Evolutionary conservation across 495 filamentous ascomycete genomes (phyloP).

Genomic region (Neurospora sp.): DNA sequence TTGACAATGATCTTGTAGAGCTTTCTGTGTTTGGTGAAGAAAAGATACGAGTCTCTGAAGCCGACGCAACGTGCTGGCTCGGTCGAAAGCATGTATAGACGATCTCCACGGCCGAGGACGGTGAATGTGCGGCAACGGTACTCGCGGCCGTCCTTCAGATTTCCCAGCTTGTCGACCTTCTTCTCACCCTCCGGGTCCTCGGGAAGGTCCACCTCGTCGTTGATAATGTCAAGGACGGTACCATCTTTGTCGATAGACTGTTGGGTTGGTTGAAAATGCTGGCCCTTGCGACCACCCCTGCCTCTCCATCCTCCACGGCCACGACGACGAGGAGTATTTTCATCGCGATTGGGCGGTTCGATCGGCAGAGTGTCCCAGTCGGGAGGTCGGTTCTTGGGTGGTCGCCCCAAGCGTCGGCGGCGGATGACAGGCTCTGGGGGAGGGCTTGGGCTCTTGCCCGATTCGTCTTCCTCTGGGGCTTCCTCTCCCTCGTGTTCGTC

Average conservation of each 20-base stretch:
- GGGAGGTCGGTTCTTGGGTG: constrained; percentile 70
- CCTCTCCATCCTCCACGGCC: constrained; percentile 60
- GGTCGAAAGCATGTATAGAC: constrained; percentile 95
- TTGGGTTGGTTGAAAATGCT: constrained; percentile 56
- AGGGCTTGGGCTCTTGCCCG: constrained; percentile 38
- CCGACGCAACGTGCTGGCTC: constrained; percentile 94
- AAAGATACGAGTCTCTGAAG: constrained; percentile 93
- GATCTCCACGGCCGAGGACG: constrained; percentile 68
- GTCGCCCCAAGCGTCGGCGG: constrained; percentile 73
- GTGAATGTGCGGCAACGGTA: constrained; percentile 93
- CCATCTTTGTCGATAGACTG: constrained; percentile 92
- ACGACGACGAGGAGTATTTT: constrained; percentile 50
- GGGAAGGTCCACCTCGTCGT: constrained; percentile 84
- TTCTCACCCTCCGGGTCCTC: constrained; percentile 81
- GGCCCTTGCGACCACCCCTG: constrained; percentile 64
- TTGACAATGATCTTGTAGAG: constrained; percentile 94
- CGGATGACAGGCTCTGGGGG: constrained; percentile 51
- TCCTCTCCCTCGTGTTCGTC: constrained; percentile 32
- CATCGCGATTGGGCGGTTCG: constrained; percentile 44
- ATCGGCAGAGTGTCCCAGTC: constrained; percentile 58
- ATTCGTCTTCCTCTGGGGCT: constrained; percentile 31
- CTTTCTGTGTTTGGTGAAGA: constrained; percentile 93
- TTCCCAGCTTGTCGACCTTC: constrained; percentile 84
- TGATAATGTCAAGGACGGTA: constrained; percentile 78
- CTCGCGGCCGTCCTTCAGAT: constrained; percentile 69